Percentiles rank a stretch among this genome's conserved stretches.
Conservation (phyloP, 345 rosid genomes). For the Eucalyptus grandis region DNA sequence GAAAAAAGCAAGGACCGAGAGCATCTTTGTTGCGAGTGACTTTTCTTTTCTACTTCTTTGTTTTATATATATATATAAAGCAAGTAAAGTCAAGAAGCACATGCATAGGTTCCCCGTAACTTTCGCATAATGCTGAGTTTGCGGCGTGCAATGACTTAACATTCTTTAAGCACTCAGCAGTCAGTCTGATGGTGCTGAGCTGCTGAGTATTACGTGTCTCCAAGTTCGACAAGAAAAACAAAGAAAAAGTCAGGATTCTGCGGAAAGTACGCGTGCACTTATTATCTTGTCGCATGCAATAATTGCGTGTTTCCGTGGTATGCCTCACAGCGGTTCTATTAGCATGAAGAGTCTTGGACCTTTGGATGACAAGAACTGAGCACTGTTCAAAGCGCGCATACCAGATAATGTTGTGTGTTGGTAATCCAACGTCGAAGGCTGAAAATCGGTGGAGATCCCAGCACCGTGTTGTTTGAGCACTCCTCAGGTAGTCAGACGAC, state of each 20-base stretch:
- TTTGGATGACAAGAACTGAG: not conserved
- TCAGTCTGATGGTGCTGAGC: not conserved
- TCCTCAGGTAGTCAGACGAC: not conserved
- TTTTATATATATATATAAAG: no score
- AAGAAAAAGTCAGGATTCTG: not conserved
- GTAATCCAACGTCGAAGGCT: not conserved
- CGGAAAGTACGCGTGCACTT: not conserved
- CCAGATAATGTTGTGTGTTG: accelerated
- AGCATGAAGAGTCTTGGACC: not conserved
- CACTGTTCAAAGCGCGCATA: not conserved
- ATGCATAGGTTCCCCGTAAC: accelerated
- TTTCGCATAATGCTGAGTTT: no score
- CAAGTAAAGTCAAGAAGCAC: no score
- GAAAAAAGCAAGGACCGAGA: no score
- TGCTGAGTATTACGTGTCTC: not conserved
- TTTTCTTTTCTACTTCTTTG: no score
- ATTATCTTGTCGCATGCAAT: not conserved
- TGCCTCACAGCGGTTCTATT: not conserved
- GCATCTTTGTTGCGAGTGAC: no score
- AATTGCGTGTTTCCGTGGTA: not conserved
- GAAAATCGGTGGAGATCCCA: not conserved
- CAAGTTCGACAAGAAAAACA: no score
- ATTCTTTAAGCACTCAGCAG: no score
- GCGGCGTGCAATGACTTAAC: no score
- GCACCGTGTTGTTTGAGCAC: not conserved